Conservation (phyloP, 768 basidiomycete genomes). For the Rhizopogon vesiculosus region DNA sequence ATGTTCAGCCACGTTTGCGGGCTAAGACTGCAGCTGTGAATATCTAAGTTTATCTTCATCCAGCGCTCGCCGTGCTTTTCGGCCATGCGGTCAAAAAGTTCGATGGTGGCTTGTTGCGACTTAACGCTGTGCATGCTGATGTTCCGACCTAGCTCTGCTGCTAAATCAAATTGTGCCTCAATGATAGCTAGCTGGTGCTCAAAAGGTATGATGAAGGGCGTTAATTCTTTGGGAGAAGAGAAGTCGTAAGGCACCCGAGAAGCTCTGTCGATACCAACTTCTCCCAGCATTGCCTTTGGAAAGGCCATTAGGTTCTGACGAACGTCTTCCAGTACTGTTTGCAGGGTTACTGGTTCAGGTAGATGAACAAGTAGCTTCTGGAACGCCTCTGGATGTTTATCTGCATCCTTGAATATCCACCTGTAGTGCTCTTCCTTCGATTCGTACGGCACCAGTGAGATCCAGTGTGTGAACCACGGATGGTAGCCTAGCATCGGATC, state of each 20-base stretch:
- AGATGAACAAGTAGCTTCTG: slow-evolving; percentile 55
- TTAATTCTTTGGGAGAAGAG: slow-evolving; percentile 49
- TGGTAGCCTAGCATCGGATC: slow-evolving; percentile 64
- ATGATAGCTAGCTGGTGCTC: slow-evolving; percentile 79
- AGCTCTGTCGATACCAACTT: slow-evolving; percentile 85
- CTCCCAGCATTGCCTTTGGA: slow-evolving; percentile 81
- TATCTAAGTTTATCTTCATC: slow-evolving; percentile 69
- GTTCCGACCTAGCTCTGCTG: slow-evolving; percentile 71
- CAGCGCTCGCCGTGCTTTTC: slow-evolving; percentile 54
- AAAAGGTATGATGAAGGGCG: slow-evolving; percentile 75
- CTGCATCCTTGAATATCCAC: slow-evolving; percentile 51
- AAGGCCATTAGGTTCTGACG: slow-evolving; percentile 54
- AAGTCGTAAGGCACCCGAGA: slow-evolving; percentile 66
- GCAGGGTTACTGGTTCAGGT: slow-evolving; percentile 67
- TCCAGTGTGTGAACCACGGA: slow-evolving; percentile 88
- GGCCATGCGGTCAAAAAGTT: slow-evolving; percentile 58
- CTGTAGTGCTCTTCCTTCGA: slow-evolving; percentile 76
- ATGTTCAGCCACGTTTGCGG: slow-evolving; percentile 69
- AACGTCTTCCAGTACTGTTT: slow-evolving; percentile 54
- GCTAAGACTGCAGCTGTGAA: slow-evolving; percentile 89
- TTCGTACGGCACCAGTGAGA: slow-evolving; percentile 40
- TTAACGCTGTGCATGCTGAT: slow-evolving; percentile 89
- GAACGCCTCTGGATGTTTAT: slow-evolving; percentile 39
- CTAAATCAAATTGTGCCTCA: slow-evolving; percentile 81
- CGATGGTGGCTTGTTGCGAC: slow-evolving; percentile 60